Evolutionary conservation across 176 grass and related monocot species (phyloP).

Genomic region (Triticum timopheevii): DNA sequence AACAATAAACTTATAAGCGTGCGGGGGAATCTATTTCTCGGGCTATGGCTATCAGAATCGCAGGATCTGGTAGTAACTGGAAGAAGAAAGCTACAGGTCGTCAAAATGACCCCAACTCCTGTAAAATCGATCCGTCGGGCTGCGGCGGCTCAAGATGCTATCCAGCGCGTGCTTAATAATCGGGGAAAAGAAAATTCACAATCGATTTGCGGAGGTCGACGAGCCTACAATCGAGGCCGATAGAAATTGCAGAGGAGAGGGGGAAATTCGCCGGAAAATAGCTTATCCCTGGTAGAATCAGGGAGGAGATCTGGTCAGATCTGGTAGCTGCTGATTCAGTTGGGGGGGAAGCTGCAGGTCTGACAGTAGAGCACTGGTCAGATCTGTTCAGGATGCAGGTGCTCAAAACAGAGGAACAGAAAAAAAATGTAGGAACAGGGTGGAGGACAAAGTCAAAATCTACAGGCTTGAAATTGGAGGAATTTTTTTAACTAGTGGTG

Average conservation of each 20-base stretch:
- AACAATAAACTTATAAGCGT: background rate
- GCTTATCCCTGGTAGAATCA: background rate
- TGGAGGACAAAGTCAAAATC: too few relatives aligned
- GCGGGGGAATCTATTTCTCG: background rate
- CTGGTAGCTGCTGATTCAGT: background rate
- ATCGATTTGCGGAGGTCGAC: background rate
- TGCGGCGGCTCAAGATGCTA: background rate
- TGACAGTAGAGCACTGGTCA: too few relatives aligned
- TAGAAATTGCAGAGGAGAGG: background rate
- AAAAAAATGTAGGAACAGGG: too few relatives aligned
- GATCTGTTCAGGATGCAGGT: too few relatives aligned
- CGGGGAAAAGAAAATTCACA: background rate
- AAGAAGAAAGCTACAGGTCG: background rate
- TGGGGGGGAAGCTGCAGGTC: too few relatives aligned
- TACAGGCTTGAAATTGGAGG: too few relatives aligned
- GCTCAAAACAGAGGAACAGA: too few relatives aligned
- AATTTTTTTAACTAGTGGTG: too few relatives aligned
- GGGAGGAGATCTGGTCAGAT: background rate
- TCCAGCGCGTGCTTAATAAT: background rate
- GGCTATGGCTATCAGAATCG: conserved; percentile 27
- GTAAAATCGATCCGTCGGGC: background rate
- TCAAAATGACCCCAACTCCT: conserved; percentile 15
- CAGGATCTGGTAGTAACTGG: conserved; percentile 24
- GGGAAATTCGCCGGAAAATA: background rate
- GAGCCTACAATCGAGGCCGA: background rate